These are phyloP conservation scores for Colletotrichum coccodes DNA, from an alignment of 2,329 filamentous ascomycete genomes.

Conservation along the genomic window DNA sequence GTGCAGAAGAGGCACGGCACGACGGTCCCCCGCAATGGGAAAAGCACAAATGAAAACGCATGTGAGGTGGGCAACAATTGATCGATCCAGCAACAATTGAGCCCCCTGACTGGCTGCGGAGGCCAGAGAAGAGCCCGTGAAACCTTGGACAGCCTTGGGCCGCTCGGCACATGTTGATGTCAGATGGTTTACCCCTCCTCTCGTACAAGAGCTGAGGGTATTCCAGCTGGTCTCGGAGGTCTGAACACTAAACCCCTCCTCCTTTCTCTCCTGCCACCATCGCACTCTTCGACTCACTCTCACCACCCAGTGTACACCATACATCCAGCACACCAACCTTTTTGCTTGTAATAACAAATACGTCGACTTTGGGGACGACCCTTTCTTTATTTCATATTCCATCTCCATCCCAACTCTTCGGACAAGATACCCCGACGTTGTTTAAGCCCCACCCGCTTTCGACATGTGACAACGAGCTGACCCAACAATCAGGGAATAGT, in stretches of 20 bases:
- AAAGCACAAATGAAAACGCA: conserved; percentile 22
- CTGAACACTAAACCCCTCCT: not conserved
- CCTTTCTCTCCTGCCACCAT: not conserved
- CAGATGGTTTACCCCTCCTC: conserved; percentile 27
- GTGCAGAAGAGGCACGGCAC: not conserved
- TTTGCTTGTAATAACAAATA: not conserved
- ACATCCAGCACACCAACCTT: not conserved
- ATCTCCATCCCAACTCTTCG: not conserved
- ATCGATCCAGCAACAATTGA: conserved; percentile 19
- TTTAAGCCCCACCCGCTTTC: not conserved
- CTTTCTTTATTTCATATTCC: not conserved
- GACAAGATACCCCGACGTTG: conserved; percentile 12
- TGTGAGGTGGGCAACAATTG: conserved; percentile 25
- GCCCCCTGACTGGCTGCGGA: conserved; percentile 9
- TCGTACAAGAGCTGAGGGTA: conserved; percentile 24
- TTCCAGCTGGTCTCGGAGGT: not conserved
- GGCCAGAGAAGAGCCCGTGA: conserved; percentile 15
- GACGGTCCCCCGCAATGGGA: conserved; percentile 25
- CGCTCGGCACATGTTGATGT: conserved; percentile 31
- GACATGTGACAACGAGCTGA: conserved; percentile 23
- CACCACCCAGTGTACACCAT: not conserved
- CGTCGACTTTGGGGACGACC: not conserved
- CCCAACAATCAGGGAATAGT: conserved; percentile 5
- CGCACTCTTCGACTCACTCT: not conserved
- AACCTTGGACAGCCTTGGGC: conserved; percentile 25